Percentiles rank a stretch among this genome's conserved stretches.
These are phyloP conservation scores for Nidularia sp. DNA, from an alignment of 768 basidiomycete species.

Conservation along the genomic window DNA sequence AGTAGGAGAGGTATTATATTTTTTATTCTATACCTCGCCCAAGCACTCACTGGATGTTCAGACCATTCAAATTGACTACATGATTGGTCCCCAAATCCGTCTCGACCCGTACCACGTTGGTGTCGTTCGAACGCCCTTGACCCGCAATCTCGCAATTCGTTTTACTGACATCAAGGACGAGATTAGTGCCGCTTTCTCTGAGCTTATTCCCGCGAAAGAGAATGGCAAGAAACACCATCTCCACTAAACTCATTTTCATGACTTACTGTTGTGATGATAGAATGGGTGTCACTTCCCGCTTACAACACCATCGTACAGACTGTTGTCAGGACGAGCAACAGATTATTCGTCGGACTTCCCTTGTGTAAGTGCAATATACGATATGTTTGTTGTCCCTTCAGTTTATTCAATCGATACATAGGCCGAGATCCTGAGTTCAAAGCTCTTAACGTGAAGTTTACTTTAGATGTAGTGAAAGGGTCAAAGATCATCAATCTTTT, in stretches of 20 bases:
- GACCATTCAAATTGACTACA: constrained; percentile 25
- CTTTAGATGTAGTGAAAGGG: constrained; percentile 10
- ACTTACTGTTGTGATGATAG: constrained; percentile 9
- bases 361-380: constrained; percentile 22
- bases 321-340: constrained; percentile 30
- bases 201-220: constrained; percentile 19
- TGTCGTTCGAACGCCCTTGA: constrained; percentile 12
- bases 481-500: constrained; percentile 14
- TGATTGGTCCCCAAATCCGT: constrained; percentile 19
- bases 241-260: background rate
- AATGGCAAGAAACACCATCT: constrained; percentile 1
- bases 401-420: background rate
- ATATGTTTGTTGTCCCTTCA: background rate
- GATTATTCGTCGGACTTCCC: constrained; percentile 39
- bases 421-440: constrained; percentile 17
- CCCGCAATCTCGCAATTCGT: constrained; percentile 22
- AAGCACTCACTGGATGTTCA: constrained; percentile 7
- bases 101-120: constrained; percentile 12
- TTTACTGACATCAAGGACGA: constrained; percentile 33
- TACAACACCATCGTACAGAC: constrained; percentile 18
- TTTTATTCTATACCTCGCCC: background rate
- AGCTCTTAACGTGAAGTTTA: constrained; percentile 15
- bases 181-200: constrained; percentile 24
- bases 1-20: background rate
- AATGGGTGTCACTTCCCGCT: constrained; percentile 29